Conservation (phyloP, 345 rosid species). For the Aquilaria sinensis region DNA sequence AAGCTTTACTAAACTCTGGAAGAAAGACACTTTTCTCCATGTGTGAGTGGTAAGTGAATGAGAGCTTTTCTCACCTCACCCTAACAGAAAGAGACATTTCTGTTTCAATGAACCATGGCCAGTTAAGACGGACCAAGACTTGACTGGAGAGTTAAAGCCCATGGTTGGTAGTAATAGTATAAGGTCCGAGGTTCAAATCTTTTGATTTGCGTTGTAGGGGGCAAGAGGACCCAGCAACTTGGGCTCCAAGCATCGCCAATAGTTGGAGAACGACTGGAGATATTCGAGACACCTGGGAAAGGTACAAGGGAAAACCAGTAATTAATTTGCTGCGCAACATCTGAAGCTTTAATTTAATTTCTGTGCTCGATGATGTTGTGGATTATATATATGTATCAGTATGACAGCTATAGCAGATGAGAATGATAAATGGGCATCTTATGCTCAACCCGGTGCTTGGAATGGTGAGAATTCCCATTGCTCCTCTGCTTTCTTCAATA, state of each 20-base stretch:
- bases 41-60: slow-evolving; percentile 48
- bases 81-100: not conserved
- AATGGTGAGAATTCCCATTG: slow-evolving; percentile 33
- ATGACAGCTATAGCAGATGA: slow-evolving; percentile 45
- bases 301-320: slow-evolving; percentile 18
- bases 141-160: no score
- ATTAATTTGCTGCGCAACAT: not conserved
- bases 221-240: slow-evolving; percentile 56
- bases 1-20: slow-evolving; percentile 44
- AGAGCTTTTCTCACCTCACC: not conserved
- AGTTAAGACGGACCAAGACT: no score
- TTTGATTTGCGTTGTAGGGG: slow-evolving; percentile 29
- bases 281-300: slow-evolving; percentile 40
- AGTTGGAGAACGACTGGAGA: slow-evolving; percentile 72
- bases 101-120: no score
- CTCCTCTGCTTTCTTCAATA: not conserved
- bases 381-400: slow-evolving; percentile 17
- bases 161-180: no score
- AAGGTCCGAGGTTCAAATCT: not conserved
- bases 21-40: slow-evolving; percentile 47
- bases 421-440: slow-evolving; percentile 59
- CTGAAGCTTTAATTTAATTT: not conserved
- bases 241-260: slow-evolving; percentile 52
- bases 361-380: not conserved
- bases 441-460: slow-evolving; percentile 68